A percentile compares a stretch with the other conserved stretches of the same genome.
Evolutionary conservation across 1,284 basidiomycete species (phyloP).

Genomic region (Veloboletus limbatus): DNA sequence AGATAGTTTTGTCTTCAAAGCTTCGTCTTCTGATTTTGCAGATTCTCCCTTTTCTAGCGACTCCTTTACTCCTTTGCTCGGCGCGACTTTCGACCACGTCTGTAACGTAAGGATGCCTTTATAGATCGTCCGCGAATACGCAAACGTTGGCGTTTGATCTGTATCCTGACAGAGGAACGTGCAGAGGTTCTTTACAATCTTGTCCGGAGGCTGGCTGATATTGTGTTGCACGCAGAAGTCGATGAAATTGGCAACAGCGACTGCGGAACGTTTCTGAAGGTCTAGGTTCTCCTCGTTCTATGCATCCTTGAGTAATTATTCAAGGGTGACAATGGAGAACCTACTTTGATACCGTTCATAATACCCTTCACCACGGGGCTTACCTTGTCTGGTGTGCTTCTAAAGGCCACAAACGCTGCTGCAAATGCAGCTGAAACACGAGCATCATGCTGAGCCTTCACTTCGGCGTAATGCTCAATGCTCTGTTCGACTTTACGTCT

Average conservation of each 20-base stretch:
- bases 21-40: conserved; percentile 48
- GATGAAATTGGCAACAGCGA: conserved; percentile 85
- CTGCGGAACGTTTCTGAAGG: conserved; percentile 88
- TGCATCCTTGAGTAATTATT: conserved; percentile 11
- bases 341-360: conserved; percentile 96
- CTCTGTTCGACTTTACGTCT: conserved; percentile 69
- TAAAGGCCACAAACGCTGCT: conserved; percentile 85
- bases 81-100: conserved; percentile 34
- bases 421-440: conserved; percentile 89
- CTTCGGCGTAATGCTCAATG: conserved; percentile 80
- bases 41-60: conserved; percentile 42
- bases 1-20: conserved; percentile 57
- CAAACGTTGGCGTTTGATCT: conserved; percentile 87
- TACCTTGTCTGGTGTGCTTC: conserved; percentile 86
- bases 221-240: conserved; percentile 77
- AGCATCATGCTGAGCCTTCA: conserved; percentile 85
- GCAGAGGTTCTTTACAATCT: conserved; percentile 97
- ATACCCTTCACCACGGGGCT: conserved; percentile 96
- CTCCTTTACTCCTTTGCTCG: conserved; percentile 46
- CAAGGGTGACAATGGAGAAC: conserved; percentile 14
- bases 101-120: conserved; percentile 82
- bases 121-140: conserved; percentile 53
- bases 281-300: conserved; percentile 90
- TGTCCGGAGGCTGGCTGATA: conserved; percentile 70
- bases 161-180: conserved; percentile 95